Evolutionary conservation across 2,329 filamentous ascomycete species (phyloP), one percentile per base, ranked within the genome.

Genomic region (Fusarium incarnatum): DNA sequence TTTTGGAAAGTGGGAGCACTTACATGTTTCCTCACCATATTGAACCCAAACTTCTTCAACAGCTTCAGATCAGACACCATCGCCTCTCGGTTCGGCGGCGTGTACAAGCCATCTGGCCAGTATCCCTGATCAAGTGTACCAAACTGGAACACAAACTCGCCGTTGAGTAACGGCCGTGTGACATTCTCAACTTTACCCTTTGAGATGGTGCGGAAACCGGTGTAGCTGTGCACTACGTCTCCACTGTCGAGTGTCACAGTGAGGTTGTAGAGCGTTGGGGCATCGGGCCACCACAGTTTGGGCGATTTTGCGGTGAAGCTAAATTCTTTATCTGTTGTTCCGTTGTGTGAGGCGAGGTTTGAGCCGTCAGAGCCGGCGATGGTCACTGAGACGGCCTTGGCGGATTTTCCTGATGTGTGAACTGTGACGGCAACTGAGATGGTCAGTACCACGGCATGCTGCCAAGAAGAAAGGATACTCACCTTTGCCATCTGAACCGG

Each of bases 21-120:
- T 73, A 88, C 88, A 72, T 93, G 91, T 75, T 93, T 93, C 37
- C 91, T 87, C 12, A 92, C 75, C 84, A 89, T 89, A 77, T 93
- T 93, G 77, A 91, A 90, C 0, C 90, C 90, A 3, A 92, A 81
- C 3, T 81, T 79, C 79, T 93, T 93, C 59, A 92, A 77, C 7
- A 88, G 79, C 62, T 90, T 75, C 15, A 93, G 74, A 71, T 93
- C 91, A 57, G 85, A 92, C 0, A 87, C 80, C 88, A 93, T 90
- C 0, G 90, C 91, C 67, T 92, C 89, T 5, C 83, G 81, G 11
- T 83, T 92, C 0, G 91, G 91, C 0, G 91, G 85, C 0, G 85
- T 85, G 74, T 92, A 87, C 6, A 92, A 80, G 0, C 91, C 91
- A 73, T 92, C 90, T 0, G 90, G 90, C 90, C 90, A 92, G 76